Evolutionary conservation across 2,329 filamentous ascomycete species (phyloP), one percentile per base, ranked within the genome.

Genomic region (Scedosporium boydii): DNA sequence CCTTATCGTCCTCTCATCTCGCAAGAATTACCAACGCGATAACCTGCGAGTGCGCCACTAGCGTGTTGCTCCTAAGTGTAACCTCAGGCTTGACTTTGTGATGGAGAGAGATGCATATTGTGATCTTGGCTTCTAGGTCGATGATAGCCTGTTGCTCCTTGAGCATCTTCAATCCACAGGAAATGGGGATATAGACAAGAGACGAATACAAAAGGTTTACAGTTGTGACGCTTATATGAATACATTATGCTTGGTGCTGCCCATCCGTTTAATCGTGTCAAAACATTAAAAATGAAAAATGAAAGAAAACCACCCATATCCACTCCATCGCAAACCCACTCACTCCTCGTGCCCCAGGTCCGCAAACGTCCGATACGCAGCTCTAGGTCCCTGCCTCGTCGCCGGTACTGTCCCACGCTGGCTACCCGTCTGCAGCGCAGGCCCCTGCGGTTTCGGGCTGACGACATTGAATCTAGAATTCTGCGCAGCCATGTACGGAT

Each of bases 401-500:
- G 2, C 66, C 64, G 46, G 59, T 67, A n/a, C 67, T 67, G 57
- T 66, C 63, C 55, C 42, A 44, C 63, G 60, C 42, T 18, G 66
- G 58, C 51, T 63, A 18, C 64, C 67, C 27, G 67, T 66, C 16
- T 63, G 58, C 38, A 27, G 58, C 57, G 6, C 58, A 34, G 65
- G 63, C 10, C 64, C 60, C 12, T 69, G 68, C 3, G 69, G 66
- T 46, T 66, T 70, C 10, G 76, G 73, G 12, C 74, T 80, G 60
- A 81, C 77, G 16, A 81, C 69, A 65, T 87, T 87, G 73, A 85
- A 88, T 16, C 73, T 74, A 21, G 84, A 87, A 56, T 76, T 78
- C 72, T 86, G 81, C 2, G 84, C 85, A 3, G 84, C 77, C 68
- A 81, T 82, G 72, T 86, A 86, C 0, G 83, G 80, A 69, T 88